Conservation (phyloP, 2,329 filamentous ascomycete species). For the Cercospora canescens region DNA sequence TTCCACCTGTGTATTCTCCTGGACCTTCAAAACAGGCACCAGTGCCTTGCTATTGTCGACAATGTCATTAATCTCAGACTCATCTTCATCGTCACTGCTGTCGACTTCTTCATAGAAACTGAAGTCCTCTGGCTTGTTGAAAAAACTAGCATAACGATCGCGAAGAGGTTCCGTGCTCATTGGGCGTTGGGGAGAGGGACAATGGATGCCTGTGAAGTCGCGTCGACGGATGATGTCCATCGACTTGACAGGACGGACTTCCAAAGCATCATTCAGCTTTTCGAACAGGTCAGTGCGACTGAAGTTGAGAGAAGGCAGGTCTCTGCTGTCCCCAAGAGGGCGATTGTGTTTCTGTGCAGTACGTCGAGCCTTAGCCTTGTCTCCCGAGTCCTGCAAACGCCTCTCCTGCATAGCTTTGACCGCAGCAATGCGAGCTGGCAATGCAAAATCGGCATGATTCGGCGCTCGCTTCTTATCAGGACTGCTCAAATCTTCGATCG, state of each 20-base stretch:
- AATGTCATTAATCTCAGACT: conserved; percentile 19
- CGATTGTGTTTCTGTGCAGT: conserved; percentile 32
- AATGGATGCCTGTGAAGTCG: conserved; percentile 35
- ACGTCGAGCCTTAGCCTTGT: conserved; percentile 33
- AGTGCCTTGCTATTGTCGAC: conserved; percentile 19
- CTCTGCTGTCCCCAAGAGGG: conserved; percentile 39
- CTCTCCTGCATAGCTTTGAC: conserved; percentile 40
- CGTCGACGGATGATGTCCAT: conserved; percentile 37
- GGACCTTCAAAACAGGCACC: conserved; percentile 27
- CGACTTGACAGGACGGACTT: conserved; percentile 40
- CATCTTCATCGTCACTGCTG: conserved; percentile 23
- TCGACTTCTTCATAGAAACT: conserved; percentile 26
- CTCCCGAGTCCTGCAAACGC: conserved; percentile 33
- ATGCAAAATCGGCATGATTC: conserved; percentile 29
- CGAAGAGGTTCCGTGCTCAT: conserved; percentile 41
- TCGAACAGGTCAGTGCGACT: conserved; percentile 48
- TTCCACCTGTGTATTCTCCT: conserved; percentile 28
- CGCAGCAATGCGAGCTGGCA: conserved; percentile 36
- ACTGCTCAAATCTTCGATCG: conserved; percentile 48
- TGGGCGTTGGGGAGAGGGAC: conserved; percentile 39
- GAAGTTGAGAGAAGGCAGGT: conserved; percentile 51
- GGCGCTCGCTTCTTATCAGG: conserved; percentile 28
- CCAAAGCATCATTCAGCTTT: conserved; percentile 47
- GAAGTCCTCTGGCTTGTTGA: conserved; percentile 44
- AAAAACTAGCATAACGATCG: conserved; percentile 49